Evolutionary conservation across 140 eudicot genomes (phyloP).

Genomic region (Ambrosia hybrid): DNA sequence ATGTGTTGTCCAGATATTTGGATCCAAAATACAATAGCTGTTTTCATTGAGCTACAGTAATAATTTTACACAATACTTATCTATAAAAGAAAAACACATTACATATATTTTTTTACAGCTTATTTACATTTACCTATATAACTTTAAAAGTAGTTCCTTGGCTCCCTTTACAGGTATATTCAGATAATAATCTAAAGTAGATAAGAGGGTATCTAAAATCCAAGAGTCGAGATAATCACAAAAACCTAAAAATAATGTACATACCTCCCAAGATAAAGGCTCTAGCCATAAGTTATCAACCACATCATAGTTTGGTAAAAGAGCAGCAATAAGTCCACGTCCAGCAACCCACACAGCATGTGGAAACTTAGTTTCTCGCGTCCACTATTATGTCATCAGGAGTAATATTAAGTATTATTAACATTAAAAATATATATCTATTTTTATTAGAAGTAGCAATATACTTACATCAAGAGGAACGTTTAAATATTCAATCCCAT

Average conservation of each 20-base stretch:
- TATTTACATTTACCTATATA: neutral
- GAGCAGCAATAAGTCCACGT: conserved; percentile 83
- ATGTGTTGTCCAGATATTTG: no score
- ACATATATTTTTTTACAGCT: no score
- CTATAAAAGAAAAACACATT: no score
- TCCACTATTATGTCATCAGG: conserved; percentile 52
- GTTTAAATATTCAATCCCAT: conserved; percentile 63
- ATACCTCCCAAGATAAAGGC: conserved; percentile 90
- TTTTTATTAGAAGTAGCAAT: conserved; percentile 15
- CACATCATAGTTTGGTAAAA: conserved; percentile 86
- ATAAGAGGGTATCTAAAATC: neutral
- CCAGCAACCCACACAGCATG: conserved; percentile 99
- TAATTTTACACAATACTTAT: no score
- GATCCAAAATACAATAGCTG: no score
- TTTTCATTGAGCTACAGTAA: no score
- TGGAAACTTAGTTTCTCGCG: conserved; percentile 78
- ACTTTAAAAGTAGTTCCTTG: neutral
- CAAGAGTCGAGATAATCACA: neutral
- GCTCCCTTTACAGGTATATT: neutral
- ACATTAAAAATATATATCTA: neutral
- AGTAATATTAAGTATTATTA: conserved; percentile 2
- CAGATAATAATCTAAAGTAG: conserved; percentile 9
- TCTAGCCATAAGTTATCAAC: conserved; percentile 96
- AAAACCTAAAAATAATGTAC: neutral
- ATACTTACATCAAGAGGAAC: conserved; percentile 82